A percentile compares a stretch with the other conserved stretches of the same genome.
Evolutionary conservation across 257 asterid species (phyloP).

Genomic region (Dorcoceras hygrometricum): DNA sequence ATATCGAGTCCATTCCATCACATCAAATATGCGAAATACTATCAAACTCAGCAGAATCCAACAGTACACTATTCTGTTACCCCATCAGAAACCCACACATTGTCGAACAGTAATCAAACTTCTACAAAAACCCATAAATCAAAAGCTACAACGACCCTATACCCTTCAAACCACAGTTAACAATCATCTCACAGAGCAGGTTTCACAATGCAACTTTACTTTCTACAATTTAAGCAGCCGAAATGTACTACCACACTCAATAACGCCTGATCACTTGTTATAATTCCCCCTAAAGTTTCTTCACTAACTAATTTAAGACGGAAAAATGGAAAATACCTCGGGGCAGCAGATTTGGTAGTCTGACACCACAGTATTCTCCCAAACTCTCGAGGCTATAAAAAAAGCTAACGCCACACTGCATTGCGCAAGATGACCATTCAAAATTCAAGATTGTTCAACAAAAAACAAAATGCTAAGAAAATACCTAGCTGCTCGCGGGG

Average conservation of each 20-base stretch:
- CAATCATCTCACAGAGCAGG: background rate
- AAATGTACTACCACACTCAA: background rate
- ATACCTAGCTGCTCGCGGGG: slow-evolving; percentile 24
- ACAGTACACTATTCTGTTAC: background rate
- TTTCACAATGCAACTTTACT: background rate
- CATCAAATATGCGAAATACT: too few relatives aligned
- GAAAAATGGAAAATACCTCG: background rate
- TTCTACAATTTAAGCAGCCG: background rate
- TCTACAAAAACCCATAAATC: background rate
- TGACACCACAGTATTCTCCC: background rate
- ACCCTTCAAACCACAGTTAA: background rate
- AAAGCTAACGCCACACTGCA: background rate
- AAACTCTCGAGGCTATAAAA: background rate
- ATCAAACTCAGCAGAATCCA: background rate
- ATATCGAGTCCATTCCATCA: too few relatives aligned
- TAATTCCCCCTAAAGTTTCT: background rate
- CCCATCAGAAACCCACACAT: background rate
- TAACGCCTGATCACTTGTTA: background rate
- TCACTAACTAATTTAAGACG: background rate
- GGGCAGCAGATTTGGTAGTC: background rate
- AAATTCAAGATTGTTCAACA: background rate
- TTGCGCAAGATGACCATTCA: background rate
- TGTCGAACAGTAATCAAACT: background rate
- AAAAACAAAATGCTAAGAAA: background rate
- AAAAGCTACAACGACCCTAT: background rate